Conservation (phyloP, 352 stramenopile genomes). For the Phytophthora colocasiae region DNA sequence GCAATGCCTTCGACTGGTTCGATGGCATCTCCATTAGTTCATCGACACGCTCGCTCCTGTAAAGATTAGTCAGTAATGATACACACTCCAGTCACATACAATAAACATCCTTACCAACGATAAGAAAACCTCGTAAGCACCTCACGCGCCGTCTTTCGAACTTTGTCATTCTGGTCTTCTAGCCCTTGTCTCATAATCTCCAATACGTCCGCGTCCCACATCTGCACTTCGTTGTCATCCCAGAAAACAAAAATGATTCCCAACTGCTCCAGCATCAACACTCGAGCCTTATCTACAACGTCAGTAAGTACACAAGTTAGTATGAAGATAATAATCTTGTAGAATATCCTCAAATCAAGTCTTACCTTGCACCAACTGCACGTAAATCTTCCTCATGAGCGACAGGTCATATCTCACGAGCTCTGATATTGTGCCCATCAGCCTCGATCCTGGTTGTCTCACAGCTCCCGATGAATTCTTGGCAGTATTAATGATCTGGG, state of each 20-base stretch:
- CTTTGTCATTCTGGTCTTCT: constrained; percentile 45
- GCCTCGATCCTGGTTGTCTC: constrained; percentile 51
- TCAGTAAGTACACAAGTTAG: constrained; percentile 5
- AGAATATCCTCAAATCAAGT: neutral
- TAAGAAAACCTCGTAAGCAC: constrained; percentile 52
- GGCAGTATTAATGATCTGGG: constrained; percentile 53
- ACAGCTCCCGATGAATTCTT: constrained; percentile 65
- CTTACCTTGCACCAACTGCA: constrained; percentile 50
- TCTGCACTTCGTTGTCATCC: constrained; percentile 52
- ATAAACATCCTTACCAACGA: constrained; percentile 46
- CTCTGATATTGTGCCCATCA: constrained; percentile 66
- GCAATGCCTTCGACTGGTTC: constrained; percentile 36
- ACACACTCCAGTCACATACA: neutral
- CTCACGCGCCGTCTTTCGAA: constrained; percentile 57
- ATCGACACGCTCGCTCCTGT: constrained; percentile 56
- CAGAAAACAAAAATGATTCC: constrained; percentile 63
- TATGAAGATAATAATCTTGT: neutral
- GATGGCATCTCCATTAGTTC: constrained; percentile 60
- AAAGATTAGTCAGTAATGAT: neutral
- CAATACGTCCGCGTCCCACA: constrained; percentile 56
- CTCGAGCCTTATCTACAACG: constrained; percentile 53
- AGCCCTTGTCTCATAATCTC: constrained; percentile 59
- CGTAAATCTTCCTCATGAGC: constrained; percentile 54
- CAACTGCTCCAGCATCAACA: constrained; percentile 68
- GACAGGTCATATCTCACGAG: constrained; percentile 68